Evolutionary conservation across 306 rosid species (phyloP), one percentile per base, ranked within the genome.

Genomic region (Senna tora): DNA sequence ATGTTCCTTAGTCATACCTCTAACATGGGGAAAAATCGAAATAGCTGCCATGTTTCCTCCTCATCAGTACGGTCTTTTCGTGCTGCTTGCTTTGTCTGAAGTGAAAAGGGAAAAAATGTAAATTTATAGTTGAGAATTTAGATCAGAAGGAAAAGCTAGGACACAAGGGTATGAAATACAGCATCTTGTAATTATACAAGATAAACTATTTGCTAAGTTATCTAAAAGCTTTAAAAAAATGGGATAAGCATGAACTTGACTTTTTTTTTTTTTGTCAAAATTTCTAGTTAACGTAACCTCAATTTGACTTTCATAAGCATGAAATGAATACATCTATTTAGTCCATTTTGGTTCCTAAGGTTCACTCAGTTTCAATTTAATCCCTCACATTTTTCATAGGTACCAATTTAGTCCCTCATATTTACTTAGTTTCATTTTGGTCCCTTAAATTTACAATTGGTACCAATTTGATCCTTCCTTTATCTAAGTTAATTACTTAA

Each of bases 41-140:
- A 87, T 30, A 94, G 77, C 69, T 89, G 94, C 98, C 97, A 94
- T 12, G 95, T 79, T 89, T 94, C 97, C 81, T 91, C 98, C 69
- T 89, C 97, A 9, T 80, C 87, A 47, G 75, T 59, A 32, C 97
- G 92, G 75, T 94, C 96, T 76, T 87, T 91, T 67, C 98, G 87
- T 14, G 92, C 80, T 45, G 95, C 97, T 13, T 88, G 84, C 42
- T 84, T 87, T 58, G 83, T 82, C 98, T 94, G 87, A 73, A 68
- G 47, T 46, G 33, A 62, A 52, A 66, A 68, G 73, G 62, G 66
- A n/a, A 74, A 45, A 20, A 38, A 47, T 14, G 21, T 25, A 20
- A 38, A 47, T 14, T 17, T 25, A 67, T 22, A 58, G 41, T 38
- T 22, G 32, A 69, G 43, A 71, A 21, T 36, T 68, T 38, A 55